Percentiles rank a stretch among this genome's conserved stretches.
These are phyloP conservation scores for Apiotrichum brassicae DNA, from an alignment of 1,284 basidiomycete species.

Conservation along the genomic window DNA sequence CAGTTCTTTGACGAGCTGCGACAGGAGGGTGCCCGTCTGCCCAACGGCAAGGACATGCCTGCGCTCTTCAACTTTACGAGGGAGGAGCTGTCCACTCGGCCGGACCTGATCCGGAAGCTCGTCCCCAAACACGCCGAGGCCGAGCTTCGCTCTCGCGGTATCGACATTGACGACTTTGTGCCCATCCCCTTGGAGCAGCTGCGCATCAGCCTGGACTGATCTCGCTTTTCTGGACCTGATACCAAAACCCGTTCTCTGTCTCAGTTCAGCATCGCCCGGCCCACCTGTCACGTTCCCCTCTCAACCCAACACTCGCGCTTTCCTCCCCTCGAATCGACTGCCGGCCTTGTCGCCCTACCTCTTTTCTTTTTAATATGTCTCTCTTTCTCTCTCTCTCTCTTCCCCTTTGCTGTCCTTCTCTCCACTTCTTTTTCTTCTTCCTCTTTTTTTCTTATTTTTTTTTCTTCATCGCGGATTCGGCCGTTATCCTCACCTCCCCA, in stretches of 20 bases:
- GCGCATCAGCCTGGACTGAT: conserved; percentile 72
- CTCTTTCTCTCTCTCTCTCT: conserved; percentile 4
- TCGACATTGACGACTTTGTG: conserved; percentile 84
- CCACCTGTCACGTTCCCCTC: conserved; percentile 13
- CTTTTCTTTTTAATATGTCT: conserved; percentile 6
- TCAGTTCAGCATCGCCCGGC: conserved; percentile 17
- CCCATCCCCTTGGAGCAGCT: conserved; percentile 90
- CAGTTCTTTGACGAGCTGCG: conserved; percentile 97
- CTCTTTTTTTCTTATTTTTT: too few species aligned
- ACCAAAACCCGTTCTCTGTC: neutral
- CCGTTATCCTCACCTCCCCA: too few species aligned
- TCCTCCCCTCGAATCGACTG: conserved; percentile 5
- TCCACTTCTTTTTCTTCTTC: neutral
- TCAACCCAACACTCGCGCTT: conserved; percentile 4
- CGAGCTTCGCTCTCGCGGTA: conserved; percentile 76
- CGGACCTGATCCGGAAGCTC: conserved; percentile 84
- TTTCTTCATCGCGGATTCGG: too few species aligned
- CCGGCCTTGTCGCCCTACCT: conserved; percentile 1
- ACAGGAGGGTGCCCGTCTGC: conserved; percentile 82
- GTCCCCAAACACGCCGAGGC: conserved; percentile 85
- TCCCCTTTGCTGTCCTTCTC: neutral
- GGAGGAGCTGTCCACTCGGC: conserved; percentile 93
- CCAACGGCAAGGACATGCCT: conserved; percentile 93
- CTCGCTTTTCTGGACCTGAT: neutral
- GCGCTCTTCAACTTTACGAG: conserved; percentile 92